Percentiles rank a stretch among this genome's conserved stretches.
Evolutionary conservation across 768 basidiomycete genomes (phyloP).

Genomic region (Suillus subluteus): DNA sequence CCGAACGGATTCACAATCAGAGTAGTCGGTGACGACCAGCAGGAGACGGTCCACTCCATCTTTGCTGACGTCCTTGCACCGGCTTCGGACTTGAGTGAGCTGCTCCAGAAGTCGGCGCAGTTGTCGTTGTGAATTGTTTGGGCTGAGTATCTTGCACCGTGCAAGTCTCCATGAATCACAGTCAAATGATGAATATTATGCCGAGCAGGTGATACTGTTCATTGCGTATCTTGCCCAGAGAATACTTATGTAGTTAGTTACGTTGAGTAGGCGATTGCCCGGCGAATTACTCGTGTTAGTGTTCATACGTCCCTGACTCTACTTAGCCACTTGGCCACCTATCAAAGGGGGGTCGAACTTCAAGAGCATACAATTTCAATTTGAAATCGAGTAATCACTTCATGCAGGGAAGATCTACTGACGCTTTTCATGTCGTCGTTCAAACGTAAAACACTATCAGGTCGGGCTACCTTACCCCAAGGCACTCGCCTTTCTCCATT

Average conservation of each 20-base stretch:
- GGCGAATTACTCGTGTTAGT: neutral
- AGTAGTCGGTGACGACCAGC: conserved; percentile 26
- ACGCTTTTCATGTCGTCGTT: conserved; percentile 68
- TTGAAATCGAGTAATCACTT: neutral
- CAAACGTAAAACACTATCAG: conserved; percentile 62
- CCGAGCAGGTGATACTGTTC: neutral
- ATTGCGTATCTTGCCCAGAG: neutral
- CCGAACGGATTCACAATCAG: conserved; percentile 37
- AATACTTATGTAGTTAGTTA: neutral
- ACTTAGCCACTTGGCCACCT: conserved; percentile 1
- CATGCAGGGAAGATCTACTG: conserved; percentile 2
- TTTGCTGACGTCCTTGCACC: neutral
- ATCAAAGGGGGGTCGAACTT: neutral
- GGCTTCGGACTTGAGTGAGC: conserved; percentile 11
- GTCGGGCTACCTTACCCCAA: conserved; percentile 42
- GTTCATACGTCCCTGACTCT: neutral
- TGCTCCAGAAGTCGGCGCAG: conserved; percentile 17
- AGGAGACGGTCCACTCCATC: neutral
- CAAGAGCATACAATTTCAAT: neutral
- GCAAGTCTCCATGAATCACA: neutral
- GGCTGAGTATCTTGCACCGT: conserved; percentile 23
- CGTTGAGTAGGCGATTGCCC: neutral
- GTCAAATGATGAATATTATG: neutral
- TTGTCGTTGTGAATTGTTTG: conserved; percentile 29
- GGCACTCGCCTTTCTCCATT: conserved; percentile 65